Conservation (phyloP, 1,139 yeast species). For the Suhomyces bolitotheri region DNA sequence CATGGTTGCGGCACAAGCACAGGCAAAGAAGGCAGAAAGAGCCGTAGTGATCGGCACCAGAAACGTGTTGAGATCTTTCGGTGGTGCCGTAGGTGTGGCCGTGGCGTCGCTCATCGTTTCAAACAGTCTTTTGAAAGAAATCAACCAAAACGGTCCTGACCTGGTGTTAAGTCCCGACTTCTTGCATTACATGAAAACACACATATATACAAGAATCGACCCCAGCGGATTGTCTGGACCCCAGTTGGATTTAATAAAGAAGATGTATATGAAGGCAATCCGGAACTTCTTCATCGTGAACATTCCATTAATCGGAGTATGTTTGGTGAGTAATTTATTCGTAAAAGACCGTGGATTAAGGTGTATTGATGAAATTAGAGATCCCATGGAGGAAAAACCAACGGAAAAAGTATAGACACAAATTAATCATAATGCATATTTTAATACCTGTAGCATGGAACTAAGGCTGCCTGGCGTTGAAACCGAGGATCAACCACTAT, state of each 20-base stretch:
- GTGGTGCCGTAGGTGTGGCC: constrained; percentile 26
- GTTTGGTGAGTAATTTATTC: constrained; percentile 17
- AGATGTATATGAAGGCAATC: constrained; percentile 22
- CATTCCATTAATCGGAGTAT: constrained; percentile 20
- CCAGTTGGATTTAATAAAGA: constrained; percentile 16
- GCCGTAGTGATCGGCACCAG: constrained; percentile 25
- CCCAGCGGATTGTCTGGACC: constrained; percentile 9
- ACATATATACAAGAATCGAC: constrained; percentile 19
- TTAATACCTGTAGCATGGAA: not conserved
- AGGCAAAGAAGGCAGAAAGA: constrained; percentile 21
- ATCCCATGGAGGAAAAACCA: constrained; percentile 7
- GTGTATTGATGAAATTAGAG: constrained; percentile 20
- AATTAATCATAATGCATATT: constrained; percentile 1
- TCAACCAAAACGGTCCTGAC: constrained; percentile 10
- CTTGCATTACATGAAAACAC: constrained; percentile 16
- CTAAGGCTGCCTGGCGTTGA: too few relatives aligned
- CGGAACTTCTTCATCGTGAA: constrained; percentile 19
- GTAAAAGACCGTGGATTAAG: constrained; percentile 22
- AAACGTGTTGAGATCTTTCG: constrained; percentile 24
- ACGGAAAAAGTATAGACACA: constrained; percentile 3
- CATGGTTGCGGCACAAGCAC: constrained; percentile 27
- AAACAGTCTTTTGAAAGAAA: constrained; percentile 18
- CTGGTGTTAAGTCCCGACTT: constrained; percentile 13
- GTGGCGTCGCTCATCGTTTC: constrained; percentile 20
- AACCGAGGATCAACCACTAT: too few relatives aligned